Percentiles rank a stretch among this genome's conserved stretches.
Conservation (phyloP, 495 filamentous ascomycete species). For the Schizothecium vesticola region DNA sequence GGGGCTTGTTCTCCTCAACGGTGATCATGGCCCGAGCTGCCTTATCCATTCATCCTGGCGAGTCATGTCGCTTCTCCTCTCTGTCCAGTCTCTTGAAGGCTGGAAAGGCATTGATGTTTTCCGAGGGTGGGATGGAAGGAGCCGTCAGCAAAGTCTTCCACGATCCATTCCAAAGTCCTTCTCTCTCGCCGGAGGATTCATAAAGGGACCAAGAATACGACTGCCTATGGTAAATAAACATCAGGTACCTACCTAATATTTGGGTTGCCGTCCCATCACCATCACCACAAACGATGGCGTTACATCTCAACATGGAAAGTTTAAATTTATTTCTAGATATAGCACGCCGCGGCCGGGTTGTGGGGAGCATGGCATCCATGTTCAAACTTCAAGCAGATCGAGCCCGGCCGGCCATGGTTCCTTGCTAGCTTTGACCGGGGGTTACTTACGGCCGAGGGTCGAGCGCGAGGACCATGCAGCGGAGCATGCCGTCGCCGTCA, state of each 20-base stretch:
- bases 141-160: background rate
- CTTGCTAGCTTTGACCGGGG: background rate
- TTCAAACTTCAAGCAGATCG: background rate
- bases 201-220: background rate
- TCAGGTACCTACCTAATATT: background rate
- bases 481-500: background rate
- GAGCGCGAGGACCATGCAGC: background rate
- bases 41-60: background rate
- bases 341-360: background rate
- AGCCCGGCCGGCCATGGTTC: background rate
- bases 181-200: background rate
- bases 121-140: background rate
- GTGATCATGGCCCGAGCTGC: background rate
- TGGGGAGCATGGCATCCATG: background rate
- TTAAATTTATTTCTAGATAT: background rate
- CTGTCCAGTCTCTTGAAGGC: too few species aligned
- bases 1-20: too few species aligned
- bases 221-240: background rate
- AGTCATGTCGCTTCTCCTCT: background rate
- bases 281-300: background rate
- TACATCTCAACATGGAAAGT: background rate
- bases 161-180: background rate
- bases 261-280: background rate
- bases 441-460: background rate
- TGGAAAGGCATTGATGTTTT: background rate